Evolutionary conservation across 2,329 filamentous ascomycete genomes (phyloP).

Genomic region (Biscogniauxia sp.): DNA sequence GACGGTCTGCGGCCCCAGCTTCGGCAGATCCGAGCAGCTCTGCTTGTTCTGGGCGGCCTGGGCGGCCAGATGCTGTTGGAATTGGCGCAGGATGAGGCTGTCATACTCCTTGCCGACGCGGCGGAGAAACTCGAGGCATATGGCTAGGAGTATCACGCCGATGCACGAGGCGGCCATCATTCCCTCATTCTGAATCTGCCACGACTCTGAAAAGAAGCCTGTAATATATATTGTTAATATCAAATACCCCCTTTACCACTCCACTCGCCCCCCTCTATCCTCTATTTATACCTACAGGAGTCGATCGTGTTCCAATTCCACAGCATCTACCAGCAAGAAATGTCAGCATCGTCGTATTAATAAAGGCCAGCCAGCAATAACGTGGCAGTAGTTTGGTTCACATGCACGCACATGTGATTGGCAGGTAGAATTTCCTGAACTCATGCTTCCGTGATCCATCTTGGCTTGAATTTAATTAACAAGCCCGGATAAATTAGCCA

Average conservation of each 20-base stretch:
- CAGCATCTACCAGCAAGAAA: constrained; percentile 36
- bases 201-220: constrained; percentile 40
- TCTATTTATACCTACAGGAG: constrained; percentile 31
- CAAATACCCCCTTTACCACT: not conserved
- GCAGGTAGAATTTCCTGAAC: constrained; percentile 10
- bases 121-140: constrained; percentile 40
- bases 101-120: constrained; percentile 43
- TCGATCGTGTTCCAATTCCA: constrained; percentile 45
- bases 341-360: constrained; percentile 7
- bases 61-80: constrained; percentile 34
- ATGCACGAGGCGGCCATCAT: constrained; percentile 44
- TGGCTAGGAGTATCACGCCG: constrained; percentile 40
- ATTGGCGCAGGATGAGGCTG: constrained; percentile 38
- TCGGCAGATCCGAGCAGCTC: constrained; percentile 12
- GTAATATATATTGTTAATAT: not conserved
- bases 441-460: constrained; percentile 22
- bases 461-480: constrained; percentile 18
- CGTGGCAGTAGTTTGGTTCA: too few relatives aligned
- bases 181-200: constrained; percentile 39
- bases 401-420: constrained; percentile 8
- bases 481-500: constrained; percentile 12
- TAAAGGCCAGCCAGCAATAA: constrained; percentile 2
- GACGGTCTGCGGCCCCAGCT: constrained; percentile 19
- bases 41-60: constrained; percentile 20
- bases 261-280: not conserved